Evolutionary conservation across 441 rosid species (phyloP).

Genomic region (Brassica hybrid): DNA sequence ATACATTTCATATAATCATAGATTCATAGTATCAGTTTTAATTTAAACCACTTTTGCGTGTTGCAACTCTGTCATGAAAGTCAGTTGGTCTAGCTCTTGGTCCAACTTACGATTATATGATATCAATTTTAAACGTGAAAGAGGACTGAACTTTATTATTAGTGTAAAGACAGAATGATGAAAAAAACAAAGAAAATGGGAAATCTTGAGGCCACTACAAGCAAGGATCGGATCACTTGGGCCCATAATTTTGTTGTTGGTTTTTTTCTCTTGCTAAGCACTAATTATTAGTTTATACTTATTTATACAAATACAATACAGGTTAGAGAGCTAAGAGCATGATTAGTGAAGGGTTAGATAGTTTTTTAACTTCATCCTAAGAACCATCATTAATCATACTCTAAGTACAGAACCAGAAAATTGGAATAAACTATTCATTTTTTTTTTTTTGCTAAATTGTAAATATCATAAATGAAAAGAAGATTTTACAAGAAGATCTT

Average conservation of each 20-base stretch:
- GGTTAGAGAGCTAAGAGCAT: no score
- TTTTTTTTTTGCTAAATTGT: no score
- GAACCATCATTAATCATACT: no score
- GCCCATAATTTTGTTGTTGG: conserved; percentile 1
- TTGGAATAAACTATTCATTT: no score
- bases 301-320: no score
- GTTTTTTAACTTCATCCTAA: no score
- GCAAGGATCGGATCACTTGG: conserved; percentile 2
- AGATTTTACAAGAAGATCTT: no score
- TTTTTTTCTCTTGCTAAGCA: background rate
- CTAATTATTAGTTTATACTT: no score
- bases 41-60: background rate
- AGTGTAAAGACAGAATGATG: conserved; percentile 2
- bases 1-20: background rate
- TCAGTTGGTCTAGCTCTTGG: conserved; percentile 1
- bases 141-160: background rate
- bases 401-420: no score
- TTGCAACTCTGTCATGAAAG: background rate
- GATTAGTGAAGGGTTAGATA: no score
- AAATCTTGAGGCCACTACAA: conserved; percentile 12
- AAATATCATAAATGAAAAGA: no score
- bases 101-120: background rate
- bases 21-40: background rate
- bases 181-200: background rate
- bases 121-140: background rate